Conservation (phyloP, 2,329 filamentous ascomycete genomes). For the Ophiocordyceps camponoti-saundersi region DNA sequence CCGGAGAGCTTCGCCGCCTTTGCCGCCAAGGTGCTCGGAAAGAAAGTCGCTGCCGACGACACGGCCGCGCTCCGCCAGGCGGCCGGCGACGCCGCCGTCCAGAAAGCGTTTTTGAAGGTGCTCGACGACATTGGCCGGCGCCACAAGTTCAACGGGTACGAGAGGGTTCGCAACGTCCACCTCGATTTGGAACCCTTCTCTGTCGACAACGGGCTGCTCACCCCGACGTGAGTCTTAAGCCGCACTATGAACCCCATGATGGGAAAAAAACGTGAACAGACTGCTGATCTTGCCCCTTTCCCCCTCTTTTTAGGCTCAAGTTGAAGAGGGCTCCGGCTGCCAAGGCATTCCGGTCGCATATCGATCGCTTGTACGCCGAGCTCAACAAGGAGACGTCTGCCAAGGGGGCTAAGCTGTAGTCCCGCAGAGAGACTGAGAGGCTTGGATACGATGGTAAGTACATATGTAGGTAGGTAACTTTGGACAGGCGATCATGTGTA, state of each 20-base stretch:
- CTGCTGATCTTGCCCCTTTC: not conserved
- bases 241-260: not conserved
- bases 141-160: conserved; percentile 84
- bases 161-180: conserved; percentile 58
- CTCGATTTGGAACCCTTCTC: conserved; percentile 80
- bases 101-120: conserved; percentile 58
- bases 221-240: conserved; percentile 55
- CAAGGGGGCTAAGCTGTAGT: conserved; percentile 27
- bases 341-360: conserved; percentile 32
- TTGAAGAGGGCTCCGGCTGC: conserved; percentile 40
- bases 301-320: conserved; percentile 28
- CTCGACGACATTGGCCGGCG: conserved; percentile 63
- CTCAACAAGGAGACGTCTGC: conserved; percentile 21
- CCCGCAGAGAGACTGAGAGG: not conserved
- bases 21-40: conserved; percentile 59
- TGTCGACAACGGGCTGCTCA: conserved; percentile 80
- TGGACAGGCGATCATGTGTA: too few species aligned
- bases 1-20: conserved; percentile 70
- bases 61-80: conserved; percentile 48
- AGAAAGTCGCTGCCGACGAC: conserved; percentile 47
- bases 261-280: too few species aligned
- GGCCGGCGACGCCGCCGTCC: conserved; percentile 51
- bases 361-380: conserved; percentile 40
- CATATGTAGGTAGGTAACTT: too few species aligned
- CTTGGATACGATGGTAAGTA: not conserved